Base-by-base conservation (phyloP, 352 stramenopile genomes). In the Globisporangium barbulae region DNA sequence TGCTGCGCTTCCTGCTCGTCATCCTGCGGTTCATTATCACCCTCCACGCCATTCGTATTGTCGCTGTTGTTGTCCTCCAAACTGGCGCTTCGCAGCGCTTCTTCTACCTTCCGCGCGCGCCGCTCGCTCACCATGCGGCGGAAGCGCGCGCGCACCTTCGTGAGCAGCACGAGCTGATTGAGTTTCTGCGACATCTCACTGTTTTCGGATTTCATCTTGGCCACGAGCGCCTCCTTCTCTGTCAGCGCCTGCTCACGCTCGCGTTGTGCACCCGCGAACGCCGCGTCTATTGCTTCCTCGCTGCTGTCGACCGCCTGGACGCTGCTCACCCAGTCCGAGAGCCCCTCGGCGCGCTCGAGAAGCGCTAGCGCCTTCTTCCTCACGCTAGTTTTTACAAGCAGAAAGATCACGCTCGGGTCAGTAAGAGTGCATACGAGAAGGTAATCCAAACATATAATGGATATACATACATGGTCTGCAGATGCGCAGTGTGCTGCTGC, bases 281-380 rank as follows among this genome's bases (percentile, higher is more conserved):
- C 83, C 1, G 61, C 68, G 13, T 70, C 71, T 12, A 90, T 66
- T 12, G 64, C 68, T 2, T 63, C 69, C 52, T 72, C 76, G 48
- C 67, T 75, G 21, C 48, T 60, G 65, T 69, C 67, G 53, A 59
- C 33, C 15, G 72, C 68, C 52, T 82, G 65, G 9, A 90, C 70
- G 6, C 79, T 66, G 7, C 58, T 74, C 1, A 74, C 76, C 85
- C 85, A 94, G 19, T 84, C 81, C 9, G 85, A 79, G 12, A 94
- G 61, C 0, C 74, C 79, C 52, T 94, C 85, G 19, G 85, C 85
- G 5, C 85, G 83, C 64, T 91, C 75, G n/a, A 94, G 65, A 41
- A 93, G 57, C 30, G 81, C 73, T 5, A 91, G 71, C n/a, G 85
- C 85, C 71, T 92, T 94, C 25, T 85, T 77, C 56, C 89, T 88